phyloP scores from a whole-genome alignment of 139 green algal species.

The Desmodesmus armatus region DNA sequence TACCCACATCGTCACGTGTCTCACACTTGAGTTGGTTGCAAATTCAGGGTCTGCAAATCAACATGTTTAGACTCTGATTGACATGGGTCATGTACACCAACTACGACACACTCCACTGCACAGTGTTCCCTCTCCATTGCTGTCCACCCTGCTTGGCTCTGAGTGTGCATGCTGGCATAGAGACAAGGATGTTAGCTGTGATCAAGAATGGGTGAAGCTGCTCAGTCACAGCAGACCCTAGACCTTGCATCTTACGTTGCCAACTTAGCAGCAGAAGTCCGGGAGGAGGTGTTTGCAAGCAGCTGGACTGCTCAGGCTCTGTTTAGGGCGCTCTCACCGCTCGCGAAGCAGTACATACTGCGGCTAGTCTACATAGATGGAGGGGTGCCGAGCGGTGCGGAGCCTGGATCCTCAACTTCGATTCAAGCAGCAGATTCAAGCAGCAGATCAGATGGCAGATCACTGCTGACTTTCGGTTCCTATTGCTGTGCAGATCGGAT shows the following conservation, averaged over 20 bases:
- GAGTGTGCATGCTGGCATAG: too few relatives aligned
- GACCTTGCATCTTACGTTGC: constrained; percentile 39
- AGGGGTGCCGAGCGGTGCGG: constrained; percentile 52
- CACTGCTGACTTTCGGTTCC: neutral
- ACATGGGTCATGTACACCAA: too few relatives aligned
- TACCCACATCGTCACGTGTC: too few relatives aligned
- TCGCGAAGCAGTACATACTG: constrained; percentile 79
- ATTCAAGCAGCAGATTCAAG: neutral
- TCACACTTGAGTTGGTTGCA: too few relatives aligned
- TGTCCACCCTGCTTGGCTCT: too few relatives aligned
- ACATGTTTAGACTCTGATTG: too few relatives aligned
- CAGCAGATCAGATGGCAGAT: neutral
- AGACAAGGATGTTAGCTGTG: too few relatives aligned
- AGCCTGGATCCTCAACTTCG: neutral
- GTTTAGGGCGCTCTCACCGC: constrained; percentile 73
- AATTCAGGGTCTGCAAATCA: too few relatives aligned
- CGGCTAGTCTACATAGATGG: constrained; percentile 70
- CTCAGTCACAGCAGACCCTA: neutral
- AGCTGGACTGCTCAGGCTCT: constrained; percentile 80
- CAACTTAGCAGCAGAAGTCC: constrained; percentile 42
- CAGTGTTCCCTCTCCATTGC: too few relatives aligned
- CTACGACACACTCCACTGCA: too few relatives aligned
- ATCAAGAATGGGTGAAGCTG: neutral
- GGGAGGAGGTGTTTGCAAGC: constrained; percentile 66
- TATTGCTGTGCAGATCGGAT: constrained; percentile 10